Evolutionary conservation across 768 basidiomycete genomes (phyloP).

Genomic region (Suillus luteus): DNA sequence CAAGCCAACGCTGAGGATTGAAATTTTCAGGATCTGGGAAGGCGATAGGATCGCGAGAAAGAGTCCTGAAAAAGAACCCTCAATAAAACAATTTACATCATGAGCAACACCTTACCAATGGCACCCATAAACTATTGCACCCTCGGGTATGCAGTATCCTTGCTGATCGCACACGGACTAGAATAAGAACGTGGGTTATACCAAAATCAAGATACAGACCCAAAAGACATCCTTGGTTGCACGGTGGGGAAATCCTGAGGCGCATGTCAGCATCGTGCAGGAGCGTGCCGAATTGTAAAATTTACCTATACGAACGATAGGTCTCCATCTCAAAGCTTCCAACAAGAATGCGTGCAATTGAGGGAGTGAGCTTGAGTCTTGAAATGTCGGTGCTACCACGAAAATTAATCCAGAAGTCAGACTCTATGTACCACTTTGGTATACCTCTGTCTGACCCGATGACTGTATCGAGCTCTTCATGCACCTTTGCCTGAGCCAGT

Average conservation of each 20-base stretch:
- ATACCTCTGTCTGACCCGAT: neutral
- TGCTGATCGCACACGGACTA: neutral
- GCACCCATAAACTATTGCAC: neutral
- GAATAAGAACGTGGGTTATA: neutral
- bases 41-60: neutral
- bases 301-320: neutral
- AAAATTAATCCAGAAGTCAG: neutral
- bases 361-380: neutral
- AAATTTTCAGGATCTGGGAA: neutral
- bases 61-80: neutral
- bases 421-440: neutral
- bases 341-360: neutral
- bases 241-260: neutral
- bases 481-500: neutral
- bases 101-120: neutral
- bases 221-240: neutral
- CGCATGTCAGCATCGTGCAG: neutral
- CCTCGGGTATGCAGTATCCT: neutral
- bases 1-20: neutral
- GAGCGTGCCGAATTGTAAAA: neutral
- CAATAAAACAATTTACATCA: neutral
- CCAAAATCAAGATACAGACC: neutral
- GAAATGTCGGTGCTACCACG: neutral
- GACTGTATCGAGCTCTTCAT: neutral
- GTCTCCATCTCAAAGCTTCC: constrained; percentile 2